These are phyloP conservation scores for Antitrichia curtipendula DNA, from an alignment of 225 moss, liverwort and hornwort species.

Conservation along the genomic window DNA sequence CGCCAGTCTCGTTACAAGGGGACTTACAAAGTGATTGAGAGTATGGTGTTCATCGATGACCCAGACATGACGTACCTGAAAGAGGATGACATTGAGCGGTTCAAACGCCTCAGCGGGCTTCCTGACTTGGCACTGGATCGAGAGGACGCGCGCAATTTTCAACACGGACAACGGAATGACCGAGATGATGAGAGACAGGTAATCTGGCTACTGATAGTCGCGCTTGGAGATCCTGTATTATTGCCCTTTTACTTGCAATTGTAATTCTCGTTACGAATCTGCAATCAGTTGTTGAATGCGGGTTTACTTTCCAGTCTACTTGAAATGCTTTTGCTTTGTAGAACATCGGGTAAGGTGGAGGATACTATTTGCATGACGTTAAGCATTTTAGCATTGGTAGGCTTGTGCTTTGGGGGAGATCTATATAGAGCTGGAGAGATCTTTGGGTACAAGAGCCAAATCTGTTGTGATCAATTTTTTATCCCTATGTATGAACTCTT, in stretches of 20 bases:
- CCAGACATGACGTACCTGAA: conserved; percentile 61
- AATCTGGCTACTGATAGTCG: background rate
- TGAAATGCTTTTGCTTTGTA: background rate
- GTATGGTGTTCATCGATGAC: conserved; percentile 87
- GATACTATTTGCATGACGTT: background rate
- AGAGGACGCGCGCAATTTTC: conserved; percentile 75
- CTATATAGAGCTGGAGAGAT: background rate
- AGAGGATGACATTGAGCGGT: conserved; percentile 69
- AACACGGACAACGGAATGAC: conserved; percentile 86
- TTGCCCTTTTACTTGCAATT: background rate
- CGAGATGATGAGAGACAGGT: conserved; percentile 96
- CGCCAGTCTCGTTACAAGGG: conserved; percentile 93
- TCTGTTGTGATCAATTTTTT: background rate
- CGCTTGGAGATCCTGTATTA: background rate
- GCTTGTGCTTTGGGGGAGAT: background rate
- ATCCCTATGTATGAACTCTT: background rate
- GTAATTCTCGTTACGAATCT: background rate
- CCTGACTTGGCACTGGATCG: conserved; percentile 59
- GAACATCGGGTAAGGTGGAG: background rate
- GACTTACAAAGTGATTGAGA: conserved; percentile 96
- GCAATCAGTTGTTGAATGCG: background rate
- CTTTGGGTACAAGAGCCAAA: background rate
- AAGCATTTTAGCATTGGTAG: background rate
- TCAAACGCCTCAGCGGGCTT: conserved; percentile 83
- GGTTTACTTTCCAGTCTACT: background rate